phyloP scores from a whole-genome alignment of 805 yeast genomes.

The Torulaspora maleeae region DNA sequence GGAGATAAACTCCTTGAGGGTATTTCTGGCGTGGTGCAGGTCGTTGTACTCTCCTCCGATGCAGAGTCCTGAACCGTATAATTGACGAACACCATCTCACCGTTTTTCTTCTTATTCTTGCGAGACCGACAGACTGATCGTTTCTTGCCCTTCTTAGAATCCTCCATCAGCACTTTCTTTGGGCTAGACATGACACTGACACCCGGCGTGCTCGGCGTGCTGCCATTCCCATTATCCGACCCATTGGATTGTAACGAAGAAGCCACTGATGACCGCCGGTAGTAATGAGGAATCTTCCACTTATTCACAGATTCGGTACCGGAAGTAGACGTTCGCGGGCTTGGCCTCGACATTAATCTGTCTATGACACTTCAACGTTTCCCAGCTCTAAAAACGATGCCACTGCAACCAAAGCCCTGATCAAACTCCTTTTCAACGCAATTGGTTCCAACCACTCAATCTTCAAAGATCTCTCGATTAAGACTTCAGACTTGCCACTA shows the following conservation, averaged over 20 bases:
- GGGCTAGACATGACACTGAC: constrained; percentile 28
- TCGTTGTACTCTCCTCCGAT: constrained; percentile 7
- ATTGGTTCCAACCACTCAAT: neutral
- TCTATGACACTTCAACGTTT: neutral
- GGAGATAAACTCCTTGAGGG: constrained; percentile 8
- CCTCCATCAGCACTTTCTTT: constrained; percentile 29
- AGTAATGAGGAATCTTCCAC: constrained; percentile 37
- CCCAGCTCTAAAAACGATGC: neutral
- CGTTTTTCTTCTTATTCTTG: constrained; percentile 19
- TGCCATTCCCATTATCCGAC: constrained; percentile 5
- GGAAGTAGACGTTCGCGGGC: constrained; percentile 14
- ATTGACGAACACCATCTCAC: constrained; percentile 35
- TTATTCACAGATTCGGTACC: constrained; percentile 27
- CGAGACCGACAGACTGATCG: constrained; percentile 14
- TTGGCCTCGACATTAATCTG: constrained; percentile 9
- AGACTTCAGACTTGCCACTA: neutral
- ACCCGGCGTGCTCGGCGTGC: constrained; percentile 19
- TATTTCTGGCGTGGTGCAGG: constrained; percentile 1
- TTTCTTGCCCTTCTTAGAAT: constrained; percentile 18
- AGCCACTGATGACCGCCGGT: constrained; percentile 25
- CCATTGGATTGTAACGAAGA: constrained; percentile 10
- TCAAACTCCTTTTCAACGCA: neutral
- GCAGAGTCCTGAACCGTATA: constrained; percentile 33
- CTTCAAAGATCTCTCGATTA: neutral
- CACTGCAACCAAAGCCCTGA: neutral